Evolutionary conservation across 2,329 filamentous ascomycete genomes (phyloP), one percentile per base, ranked within the genome.

Genomic region (Aspergillus sp.): DNA sequence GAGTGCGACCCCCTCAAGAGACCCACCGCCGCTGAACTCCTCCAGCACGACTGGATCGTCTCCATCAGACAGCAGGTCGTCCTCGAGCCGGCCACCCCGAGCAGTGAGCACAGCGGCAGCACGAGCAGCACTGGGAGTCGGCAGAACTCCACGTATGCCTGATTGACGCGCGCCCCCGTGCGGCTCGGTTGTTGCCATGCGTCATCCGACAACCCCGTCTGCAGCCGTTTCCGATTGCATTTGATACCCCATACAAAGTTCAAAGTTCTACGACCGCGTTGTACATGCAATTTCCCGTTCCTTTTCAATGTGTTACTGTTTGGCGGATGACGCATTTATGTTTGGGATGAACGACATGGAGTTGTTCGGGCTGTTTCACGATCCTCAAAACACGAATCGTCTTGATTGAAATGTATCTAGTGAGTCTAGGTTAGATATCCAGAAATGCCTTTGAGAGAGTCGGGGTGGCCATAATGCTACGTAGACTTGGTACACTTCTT

Each of bases 1-100:
- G 82, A 89, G 54, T 82, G 89, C 17, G 91, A 97, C 71, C 90
- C 94, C 2, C 80, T 80, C 57, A 86, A 86, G 67, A 80, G 94
- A 53, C 86, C 89, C 16, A 89, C 86, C 30, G 93, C 94, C 1
- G 85, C 92, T 1, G 94, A 97, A 71, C 75, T 99, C 54, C 79
- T 99, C 51, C 90, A 96, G 71, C 92, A 97, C 70, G 90, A 95
- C 66, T 99, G 94, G 94, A 87, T 88, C 40, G 72, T 76, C 51
- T 76, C 72, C 24, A 79, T 79, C 55, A 65, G 76, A 46, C 69
- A 74, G 51, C 72, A 78, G 57, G 74, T 79, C 14, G 76, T 77
- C 13, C 61, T 75, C n/a, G 72, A 75, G 45, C 67, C 73, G 22
- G 58, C 68, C 11, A 75, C 73, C 1, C 73, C 73, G 0, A 58